phyloP scores from a whole-genome alignment of 345 rosid species.

The Citrus maxima region DNA sequence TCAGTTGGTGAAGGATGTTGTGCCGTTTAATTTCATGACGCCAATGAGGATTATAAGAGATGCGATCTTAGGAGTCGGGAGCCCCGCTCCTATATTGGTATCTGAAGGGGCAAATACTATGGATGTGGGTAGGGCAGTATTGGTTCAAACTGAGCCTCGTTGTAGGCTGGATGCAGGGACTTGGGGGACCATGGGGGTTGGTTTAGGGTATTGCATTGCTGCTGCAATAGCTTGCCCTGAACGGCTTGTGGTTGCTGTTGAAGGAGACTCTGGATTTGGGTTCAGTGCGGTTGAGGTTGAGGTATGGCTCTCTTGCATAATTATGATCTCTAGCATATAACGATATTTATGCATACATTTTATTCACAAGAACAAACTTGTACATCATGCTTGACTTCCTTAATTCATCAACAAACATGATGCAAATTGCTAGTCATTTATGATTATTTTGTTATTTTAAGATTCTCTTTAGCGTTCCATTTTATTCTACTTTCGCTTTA shows the following conservation, averaged over 20 bases:
- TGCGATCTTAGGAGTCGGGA: slow-evolving; percentile 58
- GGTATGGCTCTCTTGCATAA: slow-evolving; percentile 37
- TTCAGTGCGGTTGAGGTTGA: slow-evolving; percentile 99
- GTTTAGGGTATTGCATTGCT: slow-evolving; percentile 96
- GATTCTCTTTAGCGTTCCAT: not conserved
- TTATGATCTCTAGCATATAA: not conserved
- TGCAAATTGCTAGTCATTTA: not conserved
- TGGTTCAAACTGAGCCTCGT: slow-evolving; percentile 96
- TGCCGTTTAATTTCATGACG: slow-evolving; percentile 86
- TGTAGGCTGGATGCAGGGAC: slow-evolving; percentile 99
- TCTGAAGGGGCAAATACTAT: slow-evolving; percentile 98
- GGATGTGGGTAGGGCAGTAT: slow-evolving; percentile 93
- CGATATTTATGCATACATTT: not conserved
- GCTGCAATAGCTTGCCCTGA: slow-evolving; percentile 94
- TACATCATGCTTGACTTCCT: not conserved
- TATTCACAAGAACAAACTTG: not conserved
- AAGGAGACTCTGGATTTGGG: slow-evolving; percentile 98
- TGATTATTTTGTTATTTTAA: not conserved
- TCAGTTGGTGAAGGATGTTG: slow-evolving; percentile 85
- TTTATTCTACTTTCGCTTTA: not conserved
- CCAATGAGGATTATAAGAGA: slow-evolving; percentile 97
- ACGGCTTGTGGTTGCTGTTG: slow-evolving; percentile 87
- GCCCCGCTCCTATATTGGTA: slow-evolving; percentile 85
- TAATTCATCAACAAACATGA: not conserved
- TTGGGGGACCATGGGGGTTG: slow-evolving; percentile 99